Percentiles rank a stretch among this genome's conserved stretches.
Conservation (phyloP, 352 stramenopile genomes). For the Phytophthora quininea region DNA sequence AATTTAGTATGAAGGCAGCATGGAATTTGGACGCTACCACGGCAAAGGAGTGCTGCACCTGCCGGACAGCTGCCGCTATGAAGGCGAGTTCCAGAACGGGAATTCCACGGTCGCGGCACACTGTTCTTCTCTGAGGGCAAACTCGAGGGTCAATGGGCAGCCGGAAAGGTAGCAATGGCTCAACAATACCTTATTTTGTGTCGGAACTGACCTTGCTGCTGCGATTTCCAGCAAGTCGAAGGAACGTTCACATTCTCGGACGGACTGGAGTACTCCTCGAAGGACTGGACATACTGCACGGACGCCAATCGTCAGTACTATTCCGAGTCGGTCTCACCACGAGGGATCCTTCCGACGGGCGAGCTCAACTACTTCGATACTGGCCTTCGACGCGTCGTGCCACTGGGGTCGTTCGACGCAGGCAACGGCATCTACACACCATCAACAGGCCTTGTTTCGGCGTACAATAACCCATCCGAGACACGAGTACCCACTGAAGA, state of each 20-base stretch:
- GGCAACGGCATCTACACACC: slow-evolving; percentile 79
- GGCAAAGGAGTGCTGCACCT: slow-evolving; percentile 61
- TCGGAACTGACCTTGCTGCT: background rate
- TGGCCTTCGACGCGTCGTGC: slow-evolving; percentile 62
- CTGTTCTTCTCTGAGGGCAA: slow-evolving; percentile 74
- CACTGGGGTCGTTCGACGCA: slow-evolving; percentile 74
- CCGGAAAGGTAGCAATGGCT: slow-evolving; percentile 60
- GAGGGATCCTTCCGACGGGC: slow-evolving; percentile 55
- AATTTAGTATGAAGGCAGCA: slow-evolving; percentile 59
- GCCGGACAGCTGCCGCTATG: slow-evolving; percentile 69
- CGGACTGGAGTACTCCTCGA: slow-evolving; percentile 66
- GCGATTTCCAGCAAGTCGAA: slow-evolving; percentile 58
- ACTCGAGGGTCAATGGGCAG: slow-evolving; percentile 69
- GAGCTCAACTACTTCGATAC: slow-evolving; percentile 82
- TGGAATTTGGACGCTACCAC: slow-evolving; percentile 67
- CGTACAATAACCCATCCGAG: slow-evolving; percentile 63
- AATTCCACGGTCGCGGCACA: slow-evolving; percentile 79
- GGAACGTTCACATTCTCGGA: slow-evolving; percentile 82
- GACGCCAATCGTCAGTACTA: slow-evolving; percentile 70
- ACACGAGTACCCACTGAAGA: slow-evolving; percentile 52
- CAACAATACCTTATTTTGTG: background rate
- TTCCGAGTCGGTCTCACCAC: slow-evolving; percentile 63
- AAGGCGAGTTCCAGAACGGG: slow-evolving; percentile 84
- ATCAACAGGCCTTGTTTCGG: slow-evolving; percentile 54
- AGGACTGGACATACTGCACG: slow-evolving; percentile 70